Evolutionary conservation across 805 yeast genomes (phyloP).

Genomic region (Nakazawaea populi): DNA sequence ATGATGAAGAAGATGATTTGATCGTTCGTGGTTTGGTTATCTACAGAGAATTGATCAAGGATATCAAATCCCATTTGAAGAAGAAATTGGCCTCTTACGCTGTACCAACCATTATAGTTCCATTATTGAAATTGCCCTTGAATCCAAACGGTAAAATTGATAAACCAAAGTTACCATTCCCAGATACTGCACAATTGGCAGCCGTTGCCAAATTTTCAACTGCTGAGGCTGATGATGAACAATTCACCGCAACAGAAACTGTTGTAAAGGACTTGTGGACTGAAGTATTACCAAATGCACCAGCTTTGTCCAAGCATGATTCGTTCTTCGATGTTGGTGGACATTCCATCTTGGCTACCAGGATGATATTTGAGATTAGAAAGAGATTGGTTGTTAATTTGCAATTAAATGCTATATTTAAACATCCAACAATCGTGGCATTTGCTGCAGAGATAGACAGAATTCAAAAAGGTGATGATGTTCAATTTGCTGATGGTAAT

Average conservation of each 20-base stretch:
- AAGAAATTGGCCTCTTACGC: constrained; percentile 91
- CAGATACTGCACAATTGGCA: constrained; percentile 79
- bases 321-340: constrained; percentile 98
- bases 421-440: constrained; percentile 75
- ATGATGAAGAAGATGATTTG: constrained; percentile 46
- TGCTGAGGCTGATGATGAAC: constrained; percentile 37
- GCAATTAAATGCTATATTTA: constrained; percentile 87
- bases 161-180: constrained; percentile 94
- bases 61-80: constrained; percentile 76
- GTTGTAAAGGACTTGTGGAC: constrained; percentile 81
- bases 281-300: constrained; percentile 75
- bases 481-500: constrained; percentile 32
- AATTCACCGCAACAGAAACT: constrained; percentile 60
- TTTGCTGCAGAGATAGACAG: constrained; percentile 72
- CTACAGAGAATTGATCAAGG: constrained; percentile 71
- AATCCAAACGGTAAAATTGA: constrained; percentile 99
- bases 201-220: constrained; percentile 56
- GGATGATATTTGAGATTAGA: constrained; percentile 91
- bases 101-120: constrained; percentile 87
- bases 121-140: constrained; percentile 78
- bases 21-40: constrained; percentile 75
- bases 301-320: constrained; percentile 74
- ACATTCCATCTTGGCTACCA: constrained; percentile 93
- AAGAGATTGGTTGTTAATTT: constrained; percentile 71
- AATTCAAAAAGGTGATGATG: constrained; percentile 43